Percentiles rank a stretch among this genome's conserved stretches.
Evolutionary conservation across 2,329 filamentous ascomycete species (phyloP).

Genomic region (Neonectria magnoliae): DNA sequence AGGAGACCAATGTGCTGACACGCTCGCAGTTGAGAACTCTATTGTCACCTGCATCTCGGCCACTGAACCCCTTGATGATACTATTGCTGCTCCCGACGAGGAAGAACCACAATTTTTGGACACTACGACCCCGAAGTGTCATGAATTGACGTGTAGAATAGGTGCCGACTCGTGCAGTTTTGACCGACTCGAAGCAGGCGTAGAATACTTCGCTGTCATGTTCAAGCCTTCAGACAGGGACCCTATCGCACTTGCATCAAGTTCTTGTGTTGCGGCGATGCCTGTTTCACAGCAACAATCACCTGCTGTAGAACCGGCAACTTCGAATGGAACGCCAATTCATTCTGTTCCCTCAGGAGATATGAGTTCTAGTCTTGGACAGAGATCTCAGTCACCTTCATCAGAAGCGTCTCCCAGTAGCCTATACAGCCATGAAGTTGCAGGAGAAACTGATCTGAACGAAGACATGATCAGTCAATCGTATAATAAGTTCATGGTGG

Average conservation of each 20-base stretch:
- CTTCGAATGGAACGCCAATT: not conserved
- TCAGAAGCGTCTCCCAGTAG: not conserved
- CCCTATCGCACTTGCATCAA: not conserved
- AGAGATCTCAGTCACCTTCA: not conserved
- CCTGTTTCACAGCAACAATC: not conserved
- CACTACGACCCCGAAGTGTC: not conserved
- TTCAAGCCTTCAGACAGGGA: not conserved
- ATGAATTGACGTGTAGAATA: not conserved
- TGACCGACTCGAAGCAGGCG: not conserved
- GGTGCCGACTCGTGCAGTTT: not conserved
- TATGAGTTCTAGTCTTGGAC: not conserved
- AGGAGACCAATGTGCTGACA: not conserved
- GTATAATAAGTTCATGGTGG: not conserved
- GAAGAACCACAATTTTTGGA: not conserved
- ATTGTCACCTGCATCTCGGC: not conserved
- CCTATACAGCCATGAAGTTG: not conserved
- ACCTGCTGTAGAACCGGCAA: not conserved
- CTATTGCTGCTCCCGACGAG: not conserved
- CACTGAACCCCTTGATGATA: not conserved
- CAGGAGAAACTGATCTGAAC: not conserved
- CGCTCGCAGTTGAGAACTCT: not conserved
- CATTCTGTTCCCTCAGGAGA: not conserved
- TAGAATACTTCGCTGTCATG: not conserved
- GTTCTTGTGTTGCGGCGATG: not conserved
- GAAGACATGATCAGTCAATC: not conserved